Evolutionary conservation across 345 rosid genomes (phyloP).

Genomic region (Rhizophora mangle): DNA sequence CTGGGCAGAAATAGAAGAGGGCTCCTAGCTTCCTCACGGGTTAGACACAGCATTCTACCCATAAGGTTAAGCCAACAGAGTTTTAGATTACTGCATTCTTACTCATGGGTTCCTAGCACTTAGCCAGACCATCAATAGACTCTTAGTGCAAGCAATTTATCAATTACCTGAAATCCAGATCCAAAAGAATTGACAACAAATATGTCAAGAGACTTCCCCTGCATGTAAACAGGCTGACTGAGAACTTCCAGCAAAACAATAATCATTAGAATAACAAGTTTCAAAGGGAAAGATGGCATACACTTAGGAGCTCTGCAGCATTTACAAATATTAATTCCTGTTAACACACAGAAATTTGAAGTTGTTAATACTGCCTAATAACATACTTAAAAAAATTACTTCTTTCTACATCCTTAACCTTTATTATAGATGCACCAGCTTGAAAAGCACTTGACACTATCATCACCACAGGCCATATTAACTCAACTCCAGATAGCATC

Average conservation of each 20-base stretch:
- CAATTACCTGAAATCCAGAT: constrained; percentile 84
- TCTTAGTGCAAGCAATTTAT: constrained; percentile 10
- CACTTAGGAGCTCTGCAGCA: constrained; percentile 67
- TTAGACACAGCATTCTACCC: no score
- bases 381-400: constrained; percentile 6
- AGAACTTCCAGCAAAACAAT: constrained; percentile 14
- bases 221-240: constrained; percentile 24
- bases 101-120: neutral
- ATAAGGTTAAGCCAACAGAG: no score
- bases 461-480: constrained; percentile 74
- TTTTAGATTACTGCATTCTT: no score
- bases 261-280: neutral
- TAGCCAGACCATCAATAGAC: neutral
- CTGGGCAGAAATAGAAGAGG: no score
- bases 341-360: constrained; percentile 19
- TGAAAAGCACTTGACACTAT: constrained; percentile 79
- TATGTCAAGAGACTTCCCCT: constrained; percentile 90
- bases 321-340: constrained; percentile 82
- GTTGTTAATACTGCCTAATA: constrained; percentile 19
- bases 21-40: no score
- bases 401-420: constrained; percentile 42
- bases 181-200: constrained; percentile 92
- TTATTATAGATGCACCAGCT: constrained; percentile 77
- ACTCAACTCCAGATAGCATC: constrained; percentile 48
- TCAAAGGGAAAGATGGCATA: constrained; percentile 17